Conservation (phyloP, 495 filamentous ascomycete genomes). For the Astrocystis sublimbata region DNA sequence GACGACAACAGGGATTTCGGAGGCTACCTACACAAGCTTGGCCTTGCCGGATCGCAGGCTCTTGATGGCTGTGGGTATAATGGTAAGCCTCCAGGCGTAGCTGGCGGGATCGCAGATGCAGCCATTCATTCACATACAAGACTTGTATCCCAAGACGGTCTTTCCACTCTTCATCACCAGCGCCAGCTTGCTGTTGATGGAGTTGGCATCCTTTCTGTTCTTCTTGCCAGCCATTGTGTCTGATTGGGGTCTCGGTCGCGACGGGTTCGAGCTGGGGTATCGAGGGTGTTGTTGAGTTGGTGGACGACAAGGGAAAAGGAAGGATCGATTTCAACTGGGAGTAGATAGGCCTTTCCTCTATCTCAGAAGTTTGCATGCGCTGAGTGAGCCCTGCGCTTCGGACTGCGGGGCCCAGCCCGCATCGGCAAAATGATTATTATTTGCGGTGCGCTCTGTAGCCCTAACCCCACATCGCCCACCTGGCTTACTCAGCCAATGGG, state of each 20-base stretch:
- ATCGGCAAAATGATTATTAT: conserved; percentile 24
- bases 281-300: conserved; percentile 3
- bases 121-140: conserved; percentile 29
- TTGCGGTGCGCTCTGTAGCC: conserved; percentile 35
- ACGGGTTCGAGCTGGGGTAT: conserved; percentile 20
- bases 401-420: conserved; percentile 4
- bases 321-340: conserved; percentile 22
- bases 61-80: conserved; percentile 70
- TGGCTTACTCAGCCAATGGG: conserved; percentile 25
- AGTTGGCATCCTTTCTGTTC: conserved; percentile 87
- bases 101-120: background rate
- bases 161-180: conserved; percentile 82
- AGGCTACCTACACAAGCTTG: conserved; percentile 56
- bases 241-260: conserved; percentile 9
- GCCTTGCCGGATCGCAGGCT: conserved; percentile 83
- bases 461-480: conserved; percentile 42
- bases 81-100: conserved; percentile 1
- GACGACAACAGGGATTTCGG: background rate
- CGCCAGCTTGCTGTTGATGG: conserved; percentile 61
- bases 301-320: conserved; percentile 22
- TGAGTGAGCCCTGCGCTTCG: no score
- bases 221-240: conserved; percentile 60
- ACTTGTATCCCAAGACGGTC: conserved; percentile 91
- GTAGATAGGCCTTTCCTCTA: conserved; percentile 13
- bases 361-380: conserved; percentile 1